A percentile compares a stretch with the other conserved stretches of the same genome.
phyloP scores from a whole-genome alignment of 2,329 filamentous ascomycete species.

The Phialocephala subalpina region DNA sequence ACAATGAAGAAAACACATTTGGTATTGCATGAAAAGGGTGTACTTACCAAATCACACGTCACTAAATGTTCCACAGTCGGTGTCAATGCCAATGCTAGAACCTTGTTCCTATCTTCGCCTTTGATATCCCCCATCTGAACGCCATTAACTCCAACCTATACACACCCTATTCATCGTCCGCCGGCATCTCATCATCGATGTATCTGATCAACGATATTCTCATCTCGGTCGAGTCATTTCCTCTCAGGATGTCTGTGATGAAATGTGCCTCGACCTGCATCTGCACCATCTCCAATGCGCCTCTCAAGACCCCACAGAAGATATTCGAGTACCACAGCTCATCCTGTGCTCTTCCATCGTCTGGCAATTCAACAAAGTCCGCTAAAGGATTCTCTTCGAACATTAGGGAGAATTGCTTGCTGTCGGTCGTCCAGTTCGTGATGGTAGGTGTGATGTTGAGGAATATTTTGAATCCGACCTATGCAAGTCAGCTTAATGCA shows the following conservation, averaged over 20 bases:
- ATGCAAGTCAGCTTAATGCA: conserved; percentile 14
- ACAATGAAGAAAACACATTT: background rate
- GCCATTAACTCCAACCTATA: conserved; percentile 28
- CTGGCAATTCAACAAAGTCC: conserved; percentile 96
- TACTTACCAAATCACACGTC: background rate
- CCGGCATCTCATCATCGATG: conserved; percentile 97
- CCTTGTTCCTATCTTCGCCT: background rate
- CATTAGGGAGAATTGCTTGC: conserved; percentile 93
- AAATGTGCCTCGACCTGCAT: conserved; percentile 99
- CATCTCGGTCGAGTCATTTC: conserved; percentile 98
- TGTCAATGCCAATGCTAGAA: background rate
- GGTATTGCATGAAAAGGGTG: background rate
- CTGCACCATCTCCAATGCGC: conserved; percentile 97
- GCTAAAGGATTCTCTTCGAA: conserved; percentile 98
- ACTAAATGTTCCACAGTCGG: background rate
- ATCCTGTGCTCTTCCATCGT: conserved; percentile 94
- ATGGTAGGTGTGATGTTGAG: conserved; percentile 94
- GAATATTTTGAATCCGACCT: conserved; percentile 99
- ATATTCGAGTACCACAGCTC: conserved; percentile 99
- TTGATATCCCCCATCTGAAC: conserved; percentile 21
- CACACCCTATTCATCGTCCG: conserved; percentile 76
- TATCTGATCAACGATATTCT: conserved; percentile 89
- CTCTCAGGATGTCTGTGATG: conserved; percentile 89
- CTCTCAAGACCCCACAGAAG: conserved; percentile 89
- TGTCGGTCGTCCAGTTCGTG: conserved; percentile 95